phyloP scores from a whole-genome alignment of 1,284 basidiomycete genomes.

The Ceratobasidium sp. region DNA sequence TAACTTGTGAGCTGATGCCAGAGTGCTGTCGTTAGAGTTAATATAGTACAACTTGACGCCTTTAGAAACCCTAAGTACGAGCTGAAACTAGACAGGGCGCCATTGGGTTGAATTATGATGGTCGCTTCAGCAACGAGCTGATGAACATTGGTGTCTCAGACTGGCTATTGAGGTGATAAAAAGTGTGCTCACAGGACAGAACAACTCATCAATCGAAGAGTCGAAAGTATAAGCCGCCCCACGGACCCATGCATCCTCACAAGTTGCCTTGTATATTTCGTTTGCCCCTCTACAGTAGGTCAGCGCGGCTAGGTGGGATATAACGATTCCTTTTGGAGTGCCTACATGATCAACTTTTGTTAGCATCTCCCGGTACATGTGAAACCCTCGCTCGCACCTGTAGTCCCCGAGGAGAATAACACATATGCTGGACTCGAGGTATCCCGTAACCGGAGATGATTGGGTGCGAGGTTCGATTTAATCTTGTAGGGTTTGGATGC shows the following conservation, averaged over 20 bases:
- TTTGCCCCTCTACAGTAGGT: conserved; percentile 21
- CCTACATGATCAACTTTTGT: background rate
- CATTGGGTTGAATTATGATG: conserved; percentile 7
- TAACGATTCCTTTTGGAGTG: conserved; percentile 15
- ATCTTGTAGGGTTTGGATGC: background rate
- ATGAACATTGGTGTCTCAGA: background rate
- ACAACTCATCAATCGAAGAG: conserved; percentile 24
- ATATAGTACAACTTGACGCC: background rate
- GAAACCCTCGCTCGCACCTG: background rate
- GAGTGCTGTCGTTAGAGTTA: conserved; percentile 5
- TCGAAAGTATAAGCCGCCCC: conserved; percentile 25
- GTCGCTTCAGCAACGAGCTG: conserved; percentile 11
- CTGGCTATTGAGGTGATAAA: background rate
- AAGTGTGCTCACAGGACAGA: background rate
- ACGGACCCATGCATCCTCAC: conserved; percentile 13
- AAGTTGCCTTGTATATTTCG: background rate
- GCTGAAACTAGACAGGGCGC: conserved; percentile 17
- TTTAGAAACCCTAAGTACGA: conserved; percentile 20
- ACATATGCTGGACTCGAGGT: background rate
- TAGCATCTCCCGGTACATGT: too few species aligned
- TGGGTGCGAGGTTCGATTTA: too few species aligned
- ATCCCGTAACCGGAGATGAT: background rate
- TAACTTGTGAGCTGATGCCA: conserved; percentile 17
- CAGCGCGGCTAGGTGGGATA: conserved; percentile 1
- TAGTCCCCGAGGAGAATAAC: conserved; percentile 25